These are phyloP conservation scores for Physocladia obscura DNA, from an alignment of 192 early-diverging fungal species.

Conservation along the genomic window DNA sequence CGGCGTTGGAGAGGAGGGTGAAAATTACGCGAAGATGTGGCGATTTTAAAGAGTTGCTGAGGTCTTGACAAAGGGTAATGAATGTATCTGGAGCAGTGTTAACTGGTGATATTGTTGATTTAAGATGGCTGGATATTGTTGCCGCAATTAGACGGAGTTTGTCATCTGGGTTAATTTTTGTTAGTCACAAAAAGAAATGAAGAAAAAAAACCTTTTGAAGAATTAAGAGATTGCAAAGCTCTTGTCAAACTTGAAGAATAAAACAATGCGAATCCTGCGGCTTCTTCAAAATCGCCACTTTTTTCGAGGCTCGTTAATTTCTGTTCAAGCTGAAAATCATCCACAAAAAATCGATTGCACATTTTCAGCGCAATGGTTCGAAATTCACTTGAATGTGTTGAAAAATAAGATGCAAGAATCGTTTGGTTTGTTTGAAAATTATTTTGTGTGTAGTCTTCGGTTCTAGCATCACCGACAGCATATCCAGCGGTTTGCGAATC, in stretches of 20 bases:
- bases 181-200: constrained; percentile 10
- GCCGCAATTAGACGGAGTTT: constrained; percentile 82
- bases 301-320: constrained; percentile 64
- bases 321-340: constrained; percentile 41
- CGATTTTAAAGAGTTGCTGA: constrained; percentile 60
- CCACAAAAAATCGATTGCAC: constrained; percentile 54
- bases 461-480: background rate
- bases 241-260: constrained; percentile 70
- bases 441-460: background rate
- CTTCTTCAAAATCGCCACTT: constrained; percentile 72
- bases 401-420: constrained; percentile 2
- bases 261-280: constrained; percentile 87
- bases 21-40: constrained; percentile 89
- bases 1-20: constrained; percentile 73
- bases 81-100: constrained; percentile 41
- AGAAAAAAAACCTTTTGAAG: constrained; percentile 38
- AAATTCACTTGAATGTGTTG: constrained; percentile 3
- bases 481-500: background rate
- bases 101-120: too few relatives aligned
- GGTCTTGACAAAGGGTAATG: constrained; percentile 60
- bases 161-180: constrained; percentile 60
- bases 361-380: constrained; percentile 47
- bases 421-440: too few relatives aligned
- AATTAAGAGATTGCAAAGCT: constrained; percentile 68
- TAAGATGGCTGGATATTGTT: constrained; percentile 60